Conservation (phyloP, 371 early-diverging fungal species). For the Coemansia sp. region DNA sequence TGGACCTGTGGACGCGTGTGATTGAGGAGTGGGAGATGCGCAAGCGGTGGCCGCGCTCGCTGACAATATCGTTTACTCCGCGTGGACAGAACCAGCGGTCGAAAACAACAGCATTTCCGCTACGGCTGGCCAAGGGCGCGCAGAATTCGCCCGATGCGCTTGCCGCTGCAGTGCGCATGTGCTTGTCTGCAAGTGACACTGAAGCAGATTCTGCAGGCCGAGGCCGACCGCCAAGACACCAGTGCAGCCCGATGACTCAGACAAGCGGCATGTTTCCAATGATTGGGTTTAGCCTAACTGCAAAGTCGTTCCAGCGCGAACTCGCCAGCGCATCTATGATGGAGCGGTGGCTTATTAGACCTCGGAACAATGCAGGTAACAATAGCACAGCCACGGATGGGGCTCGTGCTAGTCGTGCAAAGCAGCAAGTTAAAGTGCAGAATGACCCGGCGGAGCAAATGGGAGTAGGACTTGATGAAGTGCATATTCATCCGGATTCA, state of each 20-base stretch:
- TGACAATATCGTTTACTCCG: conserved; percentile 22
- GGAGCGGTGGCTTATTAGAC: conserved; percentile 34
- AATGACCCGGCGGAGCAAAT: neutral
- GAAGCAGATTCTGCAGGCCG: neutral
- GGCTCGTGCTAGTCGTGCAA: neutral
- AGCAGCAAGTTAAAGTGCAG: conserved; percentile 2
- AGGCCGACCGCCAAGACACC: neutral
- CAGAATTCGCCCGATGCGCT: conserved; percentile 29
- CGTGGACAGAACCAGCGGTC: conserved; percentile 13
- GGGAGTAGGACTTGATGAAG: neutral
- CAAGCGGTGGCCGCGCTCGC: conserved; percentile 55
- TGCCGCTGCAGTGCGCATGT: conserved; percentile 22
- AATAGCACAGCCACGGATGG: neutral
- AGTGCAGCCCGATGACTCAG: neutral
- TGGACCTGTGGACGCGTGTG: conserved; percentile 57
- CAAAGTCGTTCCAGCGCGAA: conserved; percentile 41
- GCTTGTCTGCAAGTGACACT: conserved; percentile 19
- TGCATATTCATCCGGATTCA: neutral
- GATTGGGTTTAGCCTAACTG: conserved; percentile 25
- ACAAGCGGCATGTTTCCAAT: conserved; percentile 24
- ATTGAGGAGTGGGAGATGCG: conserved; percentile 53
- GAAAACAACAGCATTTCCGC: conserved; percentile 31
- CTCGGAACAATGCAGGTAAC: neutral
- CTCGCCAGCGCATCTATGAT: conserved; percentile 39
- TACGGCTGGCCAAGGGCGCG: conserved; percentile 9